Conservation (phyloP, 2,329 filamentous ascomycete species). For the Epichloe sibirici region DNA sequence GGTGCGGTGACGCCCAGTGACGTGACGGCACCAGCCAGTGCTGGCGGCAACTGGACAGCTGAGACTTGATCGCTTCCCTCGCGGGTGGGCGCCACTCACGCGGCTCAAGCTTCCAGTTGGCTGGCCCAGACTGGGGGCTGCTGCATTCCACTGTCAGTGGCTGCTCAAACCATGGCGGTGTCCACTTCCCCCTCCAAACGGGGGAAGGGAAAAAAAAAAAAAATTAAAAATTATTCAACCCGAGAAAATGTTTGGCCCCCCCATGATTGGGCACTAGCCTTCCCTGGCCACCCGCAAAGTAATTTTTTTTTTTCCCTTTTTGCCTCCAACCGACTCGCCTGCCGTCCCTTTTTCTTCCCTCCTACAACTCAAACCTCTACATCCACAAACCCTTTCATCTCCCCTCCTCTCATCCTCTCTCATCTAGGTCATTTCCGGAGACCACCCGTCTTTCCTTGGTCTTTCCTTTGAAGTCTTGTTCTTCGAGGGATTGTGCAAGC, state of each 20-base stretch:
- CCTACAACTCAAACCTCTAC: conserved; percentile 21
- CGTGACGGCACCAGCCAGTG: too few relatives aligned
- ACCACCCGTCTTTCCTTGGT: conserved; percentile 28
- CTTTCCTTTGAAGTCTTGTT: conserved; percentile 34
- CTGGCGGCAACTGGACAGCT: too few relatives aligned
- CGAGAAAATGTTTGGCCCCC: not conserved
- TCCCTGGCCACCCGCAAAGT: conserved; percentile 18
- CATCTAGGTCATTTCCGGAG: conserved; percentile 18
- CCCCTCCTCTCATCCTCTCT: conserved; percentile 17
- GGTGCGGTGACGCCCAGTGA: not conserved
- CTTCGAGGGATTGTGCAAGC: conserved; percentile 27
- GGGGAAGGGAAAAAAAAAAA: not conserved
- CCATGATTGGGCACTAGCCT: conserved; percentile 18
- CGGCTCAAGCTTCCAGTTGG: not conserved
- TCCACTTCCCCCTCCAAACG: not conserved
- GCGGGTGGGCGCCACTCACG: too few relatives aligned
- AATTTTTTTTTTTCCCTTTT: conserved; percentile 26
- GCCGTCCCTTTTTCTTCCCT: conserved; percentile 17
- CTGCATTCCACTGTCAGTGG: conserved; percentile 2
- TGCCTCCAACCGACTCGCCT: conserved; percentile 15
- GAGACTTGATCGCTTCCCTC: too few relatives aligned
- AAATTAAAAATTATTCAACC: conserved; percentile 6
- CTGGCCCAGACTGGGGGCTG: not conserved
- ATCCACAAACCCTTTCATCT: conserved; percentile 19
- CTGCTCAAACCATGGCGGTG: not conserved